Evolutionary conservation across 169 alveolate genomes (phyloP), one percentile per base, ranked within the genome.

Genomic region (Sarcocystis neurona): DNA sequence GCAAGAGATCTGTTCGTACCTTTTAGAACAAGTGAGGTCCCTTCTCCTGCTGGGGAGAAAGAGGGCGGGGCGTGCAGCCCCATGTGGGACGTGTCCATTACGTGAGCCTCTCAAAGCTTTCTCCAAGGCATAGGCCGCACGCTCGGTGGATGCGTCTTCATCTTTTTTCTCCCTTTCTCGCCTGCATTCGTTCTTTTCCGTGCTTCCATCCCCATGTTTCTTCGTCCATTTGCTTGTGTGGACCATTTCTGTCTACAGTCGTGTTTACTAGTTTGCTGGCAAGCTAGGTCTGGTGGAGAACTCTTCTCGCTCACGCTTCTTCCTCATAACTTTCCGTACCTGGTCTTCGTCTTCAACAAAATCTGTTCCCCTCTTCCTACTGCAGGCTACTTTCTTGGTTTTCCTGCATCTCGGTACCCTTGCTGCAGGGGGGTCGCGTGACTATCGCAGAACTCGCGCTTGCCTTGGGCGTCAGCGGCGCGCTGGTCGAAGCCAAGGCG

Each of bases 401-500:
- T 58, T 2, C 41, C 20, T 12, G 77, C 41, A 23, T 63, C 34
- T 34, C 3, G 27, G 50, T 53, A 4, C n/a, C 34, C 12, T 68
- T 43, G 6, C 32, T 56, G 30, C 87, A 87, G 91, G 63, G 75
- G 18, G 91, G 87, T 0, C 34, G 87, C 15, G 44, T 74, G 0
- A 87, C 41, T 27, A 68, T 87, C 32, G 66, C 63, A 4, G 48
- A 74, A 46, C 37, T 70, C 20, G 72, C 80, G 44, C 8, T 32
- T 2, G 43, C 47, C 18, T 30, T 87, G 10, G 86, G 91, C 4
- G 30, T 87, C 23, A 41, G 50, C 27, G 32, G 34, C 37, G 87
- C 68, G 34, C 47, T 56, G 3, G 86, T 87, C 30, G 48, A 34
- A 32, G 43, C 50, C 58, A 72, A 77, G 46, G 58, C 66, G 1